Percentiles rank a stretch among this genome's conserved stretches.
Conservation (phyloP, 148 eudicot genomes). For the Cornus florida region DNA sequence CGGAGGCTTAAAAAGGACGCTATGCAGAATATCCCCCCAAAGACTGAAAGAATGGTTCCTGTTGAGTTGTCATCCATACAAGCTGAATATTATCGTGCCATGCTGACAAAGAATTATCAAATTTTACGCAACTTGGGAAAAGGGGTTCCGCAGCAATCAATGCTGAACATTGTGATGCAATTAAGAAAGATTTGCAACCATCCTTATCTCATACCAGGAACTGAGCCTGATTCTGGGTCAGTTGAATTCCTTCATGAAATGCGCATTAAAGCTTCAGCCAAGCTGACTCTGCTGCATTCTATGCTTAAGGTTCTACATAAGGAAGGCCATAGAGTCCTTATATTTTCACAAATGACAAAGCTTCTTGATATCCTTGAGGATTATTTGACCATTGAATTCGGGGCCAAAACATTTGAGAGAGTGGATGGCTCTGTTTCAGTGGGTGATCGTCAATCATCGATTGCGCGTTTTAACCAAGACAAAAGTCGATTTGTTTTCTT, state of each 20-base stretch:
- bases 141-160: conserved; percentile 91
- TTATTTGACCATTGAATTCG: conserved; percentile 85
- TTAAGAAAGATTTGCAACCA: conserved; percentile 96
- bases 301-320: conserved; percentile 81
- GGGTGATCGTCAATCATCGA: conserved; percentile 89
- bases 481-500: conserved; percentile 89
- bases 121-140: conserved; percentile 86
- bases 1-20: conserved; percentile 96
- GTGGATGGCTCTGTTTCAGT: conserved; percentile 98
- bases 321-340: conserved; percentile 93
- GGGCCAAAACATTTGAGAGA: conserved; percentile 89
- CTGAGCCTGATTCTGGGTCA: conserved; percentile 97
- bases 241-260: conserved; percentile 94
- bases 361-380: conserved; percentile 97
- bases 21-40: conserved; percentile 97
- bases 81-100: conserved; percentile 97
- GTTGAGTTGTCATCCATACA: conserved; percentile 94
- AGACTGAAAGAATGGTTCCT: conserved; percentile 95
- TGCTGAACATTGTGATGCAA: conserved; percentile 99
- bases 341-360: conserved; percentile 98
- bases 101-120: conserved; percentile 97
- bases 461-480: conserved; percentile 94
- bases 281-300: conserved; percentile 85
- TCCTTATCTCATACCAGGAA: conserved; percentile 96
- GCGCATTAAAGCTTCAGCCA: conserved; percentile 99